Percentiles rank a stretch among this genome's conserved stretches.
These are phyloP conservation scores for Ganoderma multipileum DNA, from an alignment of 1,284 basidiomycete species.

Conservation along the genomic window DNA sequence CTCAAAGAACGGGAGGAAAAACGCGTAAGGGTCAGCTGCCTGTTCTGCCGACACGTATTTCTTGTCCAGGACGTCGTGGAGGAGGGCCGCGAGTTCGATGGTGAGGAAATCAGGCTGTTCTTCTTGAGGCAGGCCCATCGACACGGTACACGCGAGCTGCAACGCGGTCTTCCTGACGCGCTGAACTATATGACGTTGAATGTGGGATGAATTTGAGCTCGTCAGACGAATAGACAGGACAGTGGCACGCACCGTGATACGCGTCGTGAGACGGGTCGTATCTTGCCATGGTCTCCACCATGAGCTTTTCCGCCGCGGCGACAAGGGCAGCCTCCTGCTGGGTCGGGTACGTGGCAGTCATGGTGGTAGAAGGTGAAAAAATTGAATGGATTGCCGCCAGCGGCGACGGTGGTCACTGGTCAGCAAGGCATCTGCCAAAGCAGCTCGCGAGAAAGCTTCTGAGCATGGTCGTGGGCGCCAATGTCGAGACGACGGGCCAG, in stretches of 20 bases:
- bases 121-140: constrained; percentile 33
- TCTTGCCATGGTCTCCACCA: constrained; percentile 78
- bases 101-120: constrained; percentile 69
- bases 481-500: constrained; percentile 10
- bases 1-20: constrained; percentile 73
- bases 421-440: background rate
- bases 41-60: constrained; percentile 75
- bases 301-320: constrained; percentile 70
- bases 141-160: constrained; percentile 61
- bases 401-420: background rate
- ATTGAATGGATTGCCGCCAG: constrained; percentile 4
- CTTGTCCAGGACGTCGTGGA: constrained; percentile 90
- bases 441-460: background rate
- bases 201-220: background rate
- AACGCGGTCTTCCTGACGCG: constrained; percentile 84
- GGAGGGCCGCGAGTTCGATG: constrained; percentile 84
- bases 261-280: constrained; percentile 93
- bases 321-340: constrained; percentile 53
- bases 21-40: constrained; percentile 66
- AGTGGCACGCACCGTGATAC: constrained; percentile 71
- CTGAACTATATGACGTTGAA: constrained; percentile 59
- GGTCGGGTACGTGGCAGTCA: constrained; percentile 43
- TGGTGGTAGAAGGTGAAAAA: constrained; percentile 7
- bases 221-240: constrained; percentile 10
- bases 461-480: constrained; percentile 8